Base-by-base conservation (phyloP, 108 stramenopile species). In the Aurantiochytrium sp. region DNA sequence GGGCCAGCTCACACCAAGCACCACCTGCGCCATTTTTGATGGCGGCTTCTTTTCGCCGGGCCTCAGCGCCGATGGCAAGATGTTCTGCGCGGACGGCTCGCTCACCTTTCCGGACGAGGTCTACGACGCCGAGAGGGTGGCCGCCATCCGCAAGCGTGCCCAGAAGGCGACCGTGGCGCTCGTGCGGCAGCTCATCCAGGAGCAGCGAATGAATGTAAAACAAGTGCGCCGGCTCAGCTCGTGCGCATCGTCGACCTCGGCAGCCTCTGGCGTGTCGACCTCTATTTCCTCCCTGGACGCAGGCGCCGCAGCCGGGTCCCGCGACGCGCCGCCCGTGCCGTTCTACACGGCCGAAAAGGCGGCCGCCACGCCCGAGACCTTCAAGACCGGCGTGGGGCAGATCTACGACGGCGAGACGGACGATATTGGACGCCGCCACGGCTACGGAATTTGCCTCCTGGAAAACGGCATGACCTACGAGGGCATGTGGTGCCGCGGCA, bases 391-490 rank as follows among this genome's bases (percentile, higher is more conserved):
- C 17, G 42, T n/a, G 4, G 69, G 69, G 19, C 69, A 81, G 22
- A 15, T 81, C 15, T 81, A 81, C 27, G 41, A 81, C 21, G 69
- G 69, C 1, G 69, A 81, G 41, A 17, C 22, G 21, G 42, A 45
- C 48, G 36, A 88, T 30, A 4, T 59, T 5, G 88, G 88, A 12
- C 34, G 32, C 17, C 69, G 88, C 34, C 88, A 88, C 30, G 88
- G 88, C 2, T 31, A 27, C 8, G 88, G 88, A 5, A 50, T 88
- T 30, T 65, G 55, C 37, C 39, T 88, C 4, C 85, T 52, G 0
- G 53, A 39, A 17, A 45, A 88, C 2, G 88, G 88, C 27, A 34
- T 85, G 88, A 68, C 85, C 15, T 88, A 53, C 48, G 88, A 88
- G 24, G 88, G 88, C 39, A 24, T 54, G 53, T 88, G 88, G 88